Evolutionary conservation across 225 moss, liverwort and hornwort species (phyloP), one percentile per base, ranked within the genome.

Genomic region (Rhytidiadelphus loreus): DNA sequence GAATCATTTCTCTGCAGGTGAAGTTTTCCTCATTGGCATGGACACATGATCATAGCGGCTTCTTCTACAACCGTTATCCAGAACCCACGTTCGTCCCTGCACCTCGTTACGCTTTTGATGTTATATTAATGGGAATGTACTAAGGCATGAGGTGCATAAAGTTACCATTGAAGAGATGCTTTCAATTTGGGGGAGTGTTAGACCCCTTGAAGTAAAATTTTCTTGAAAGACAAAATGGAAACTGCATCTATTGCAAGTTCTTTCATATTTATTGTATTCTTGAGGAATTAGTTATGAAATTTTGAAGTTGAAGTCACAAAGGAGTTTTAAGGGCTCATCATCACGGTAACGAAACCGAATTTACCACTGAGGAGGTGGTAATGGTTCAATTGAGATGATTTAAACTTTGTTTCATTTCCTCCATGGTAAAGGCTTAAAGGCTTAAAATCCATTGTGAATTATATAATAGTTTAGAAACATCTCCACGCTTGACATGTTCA

Each of bases 51-150:
- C 90, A 94, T 63, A 93, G 79, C 83, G 97, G 97, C 41, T 95
- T 97, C 77, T 97, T 96, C 90, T 97, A 97, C 92, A 95, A 94
- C 89, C 94, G 96, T 89, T 97, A 96, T 93, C 95, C 97, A 53
- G 96, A 95, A 85, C 97, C 97, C 77, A 92, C 74, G 96, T 97
- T 81, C 26, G 95, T 93, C 60, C 74, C 85, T 90, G 79, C 62
- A 71, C 86, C 89, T 86, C 56, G 58, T 9, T 19, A 35, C 13
- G 73, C 71, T 81, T 53, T 44, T 64, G 39, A 77, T 66, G 60
- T 60, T 60, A 50, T 82, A 13, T 11, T 82, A 72, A 48, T 63
- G n/a, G 14, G 35, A 88, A 59, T 32, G 30, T 9, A 46, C 22
- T 28, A 41, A 19, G 32, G 14, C 30, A 20, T 43, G 43, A n/a